phyloP scores from a whole-genome alignment of 2,329 filamentous ascomycete species.

The Diaporthe australafricana region DNA sequence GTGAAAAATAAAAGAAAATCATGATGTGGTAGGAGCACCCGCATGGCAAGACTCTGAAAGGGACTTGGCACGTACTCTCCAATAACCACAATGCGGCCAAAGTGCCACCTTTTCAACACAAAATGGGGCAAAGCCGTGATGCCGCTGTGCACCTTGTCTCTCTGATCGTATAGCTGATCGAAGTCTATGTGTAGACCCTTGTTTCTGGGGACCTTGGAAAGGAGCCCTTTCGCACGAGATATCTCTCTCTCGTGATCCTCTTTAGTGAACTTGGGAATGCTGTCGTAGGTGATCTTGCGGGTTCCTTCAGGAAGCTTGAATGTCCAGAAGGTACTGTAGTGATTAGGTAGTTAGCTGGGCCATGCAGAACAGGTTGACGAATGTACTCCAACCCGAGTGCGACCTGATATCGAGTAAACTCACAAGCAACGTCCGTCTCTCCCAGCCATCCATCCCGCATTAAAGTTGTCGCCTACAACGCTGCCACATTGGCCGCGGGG shows the following conservation, averaged over 20 bases:
- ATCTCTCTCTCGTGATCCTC: conserved; percentile 26
- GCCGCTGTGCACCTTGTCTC: conserved; percentile 38
- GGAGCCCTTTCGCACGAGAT: background rate
- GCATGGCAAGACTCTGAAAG: background rate
- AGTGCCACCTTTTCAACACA: conserved; percentile 49
- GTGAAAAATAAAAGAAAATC: background rate
- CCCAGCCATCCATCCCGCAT: background rate
- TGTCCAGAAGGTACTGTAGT: background rate
- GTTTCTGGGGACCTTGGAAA: conserved; percentile 19
- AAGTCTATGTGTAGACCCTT: conserved; percentile 36
- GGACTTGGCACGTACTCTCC: conserved; percentile 42
- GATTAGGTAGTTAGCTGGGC: background rate
- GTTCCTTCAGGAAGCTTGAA: background rate
- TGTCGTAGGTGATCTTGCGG: conserved; percentile 20
- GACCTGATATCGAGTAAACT: background rate
- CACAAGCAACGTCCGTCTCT: conserved; percentile 11
- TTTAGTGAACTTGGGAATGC: conserved; percentile 36
- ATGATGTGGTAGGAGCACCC: background rate
- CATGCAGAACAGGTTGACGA: too few species aligned
- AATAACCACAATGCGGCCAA: conserved; percentile 45
- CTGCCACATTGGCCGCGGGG: background rate
- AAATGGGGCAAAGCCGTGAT: conserved; percentile 49
- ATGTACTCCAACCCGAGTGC: background rate
- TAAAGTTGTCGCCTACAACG: background rate
- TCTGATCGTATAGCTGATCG: conserved; percentile 30